Evolutionary conservation across 202 grass and related monocot genomes (phyloP).

Genomic region (Digitaria exilis): DNA sequence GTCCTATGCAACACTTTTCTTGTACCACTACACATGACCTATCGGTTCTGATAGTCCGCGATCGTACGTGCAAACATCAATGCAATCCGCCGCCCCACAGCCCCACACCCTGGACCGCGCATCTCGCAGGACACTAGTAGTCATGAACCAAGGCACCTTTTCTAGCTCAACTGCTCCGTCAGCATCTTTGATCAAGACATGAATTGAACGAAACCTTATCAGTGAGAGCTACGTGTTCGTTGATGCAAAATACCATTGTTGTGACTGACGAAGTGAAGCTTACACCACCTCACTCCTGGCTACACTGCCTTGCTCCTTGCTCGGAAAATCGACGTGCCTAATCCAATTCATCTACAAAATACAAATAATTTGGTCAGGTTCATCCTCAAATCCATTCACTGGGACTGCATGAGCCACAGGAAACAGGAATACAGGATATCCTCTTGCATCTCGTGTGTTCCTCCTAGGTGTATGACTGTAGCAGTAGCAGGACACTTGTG

Average conservation of each 20-base stretch:
- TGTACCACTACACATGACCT: background rate
- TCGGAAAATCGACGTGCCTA: too few relatives aligned
- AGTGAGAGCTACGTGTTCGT: background rate
- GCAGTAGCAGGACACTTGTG: background rate
- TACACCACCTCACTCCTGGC: too few relatives aligned
- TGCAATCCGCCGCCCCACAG: too few relatives aligned
- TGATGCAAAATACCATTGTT: background rate
- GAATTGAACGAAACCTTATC: background rate
- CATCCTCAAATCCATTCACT: too few relatives aligned
- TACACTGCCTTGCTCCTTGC: too few relatives aligned
- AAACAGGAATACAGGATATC: too few relatives aligned
- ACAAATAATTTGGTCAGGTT: too few relatives aligned
- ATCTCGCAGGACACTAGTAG: background rate
- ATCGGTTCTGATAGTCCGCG: background rate
- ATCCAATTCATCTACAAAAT: too few relatives aligned
- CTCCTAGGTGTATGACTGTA: conserved; percentile 8
- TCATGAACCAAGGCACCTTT: background rate
- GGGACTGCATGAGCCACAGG: background rate
- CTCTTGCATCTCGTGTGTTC: background rate
- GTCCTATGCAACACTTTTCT: background rate
- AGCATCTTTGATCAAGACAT: background rate
- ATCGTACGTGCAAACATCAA: conserved; percentile 13
- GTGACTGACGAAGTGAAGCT: too few relatives aligned
- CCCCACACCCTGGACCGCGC: background rate
- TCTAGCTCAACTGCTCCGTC: conserved; percentile 10